Percentiles rank a stretch among this genome's conserved stretches.
Evolutionary conservation across 2,329 filamentous ascomycete genomes (phyloP).

Genomic region (Ophiocordyceps unilateralis): DNA sequence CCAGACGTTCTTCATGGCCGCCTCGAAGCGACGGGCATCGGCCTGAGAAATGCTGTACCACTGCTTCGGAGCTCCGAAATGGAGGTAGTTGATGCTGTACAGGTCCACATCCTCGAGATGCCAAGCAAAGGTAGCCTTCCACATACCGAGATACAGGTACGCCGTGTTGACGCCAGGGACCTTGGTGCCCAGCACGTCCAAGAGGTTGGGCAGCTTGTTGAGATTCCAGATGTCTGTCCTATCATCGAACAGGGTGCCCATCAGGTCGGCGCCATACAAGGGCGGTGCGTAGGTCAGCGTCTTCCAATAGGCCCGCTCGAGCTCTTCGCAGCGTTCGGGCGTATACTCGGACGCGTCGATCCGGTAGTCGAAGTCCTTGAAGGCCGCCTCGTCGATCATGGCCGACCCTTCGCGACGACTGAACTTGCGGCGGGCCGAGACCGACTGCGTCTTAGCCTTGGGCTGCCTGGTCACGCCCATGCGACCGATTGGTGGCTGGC

Average conservation of each 20-base stretch:
- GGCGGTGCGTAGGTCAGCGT: conserved; percentile 88
- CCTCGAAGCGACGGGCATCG: conserved; percentile 82
- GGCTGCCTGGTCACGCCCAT: conserved; percentile 32
- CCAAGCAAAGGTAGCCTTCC: conserved; percentile 99
- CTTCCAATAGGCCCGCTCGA: conserved; percentile 94
- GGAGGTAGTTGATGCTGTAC: conserved; percentile 99
- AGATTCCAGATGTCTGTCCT: conserved; percentile 78
- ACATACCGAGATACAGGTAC: conserved; percentile 97
- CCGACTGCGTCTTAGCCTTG: conserved; percentile 52
- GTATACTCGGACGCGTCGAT: conserved; percentile 82
- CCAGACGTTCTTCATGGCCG: conserved; percentile 91
- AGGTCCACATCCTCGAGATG: conserved; percentile 96
- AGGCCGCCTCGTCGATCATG: conserved; percentile 74
- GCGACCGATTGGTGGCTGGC: conserved; percentile 17
- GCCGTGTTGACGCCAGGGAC: conserved; percentile 96
- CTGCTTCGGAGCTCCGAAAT: conserved; percentile 96
- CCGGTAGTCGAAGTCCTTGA: conserved; percentile 79
- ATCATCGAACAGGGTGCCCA: conserved; percentile 86
- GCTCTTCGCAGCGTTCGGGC: conserved; percentile 77
- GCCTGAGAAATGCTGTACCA: conserved; percentile 99
- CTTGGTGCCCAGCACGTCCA: conserved; percentile 88
- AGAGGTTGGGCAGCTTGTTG: conserved; percentile 79
- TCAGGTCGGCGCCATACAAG: conserved; percentile 92
- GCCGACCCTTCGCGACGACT: conserved; percentile 64
- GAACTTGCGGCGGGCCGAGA: conserved; percentile 74